Conservation (phyloP, 495 filamentous ascomycete genomes). For the Cladorrhinum samala region DNA sequence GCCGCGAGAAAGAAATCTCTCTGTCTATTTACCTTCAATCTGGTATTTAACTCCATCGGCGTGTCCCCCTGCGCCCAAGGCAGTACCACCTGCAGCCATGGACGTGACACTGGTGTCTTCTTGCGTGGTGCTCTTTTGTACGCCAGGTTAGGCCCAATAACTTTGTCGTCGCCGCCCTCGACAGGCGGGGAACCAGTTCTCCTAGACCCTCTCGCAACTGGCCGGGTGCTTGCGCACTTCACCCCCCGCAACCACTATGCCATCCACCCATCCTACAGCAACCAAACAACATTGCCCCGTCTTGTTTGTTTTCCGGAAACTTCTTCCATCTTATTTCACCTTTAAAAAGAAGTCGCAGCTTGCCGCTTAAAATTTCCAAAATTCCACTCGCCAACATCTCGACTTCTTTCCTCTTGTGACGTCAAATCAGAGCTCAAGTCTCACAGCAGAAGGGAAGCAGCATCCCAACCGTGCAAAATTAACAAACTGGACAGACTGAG, state of each 20-base stretch:
- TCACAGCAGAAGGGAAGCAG: conserved; percentile 15
- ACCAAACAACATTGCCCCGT: background rate
- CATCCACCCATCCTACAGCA: background rate
- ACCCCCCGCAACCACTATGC: background rate
- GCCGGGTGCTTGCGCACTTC: background rate
- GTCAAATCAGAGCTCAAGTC: conserved; percentile 13
- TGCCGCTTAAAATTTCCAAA: background rate
- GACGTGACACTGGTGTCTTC: background rate
- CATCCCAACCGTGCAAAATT: conserved; percentile 10
- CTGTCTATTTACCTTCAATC: background rate
- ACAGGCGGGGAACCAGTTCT: background rate
- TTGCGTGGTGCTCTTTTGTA: background rate
- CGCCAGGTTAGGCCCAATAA: background rate
- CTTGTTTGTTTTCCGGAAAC: background rate
- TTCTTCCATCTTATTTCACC: background rate
- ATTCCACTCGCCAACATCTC: background rate
- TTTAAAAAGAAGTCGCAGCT: background rate
- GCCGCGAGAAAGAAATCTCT: background rate
- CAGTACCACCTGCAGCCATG: background rate
- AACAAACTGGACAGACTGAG: background rate
- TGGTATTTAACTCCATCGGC: too few relatives aligned
- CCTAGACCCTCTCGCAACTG: background rate
- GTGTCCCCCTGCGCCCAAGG: too few relatives aligned
- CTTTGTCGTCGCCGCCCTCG: background rate
- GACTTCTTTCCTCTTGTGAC: conserved; percentile 2